Evolutionary conservation across 2,329 filamentous ascomycete species (phyloP), one percentile per base, ranked within the genome.

Genomic region (Paracoccidioides brasiliensis): DNA sequence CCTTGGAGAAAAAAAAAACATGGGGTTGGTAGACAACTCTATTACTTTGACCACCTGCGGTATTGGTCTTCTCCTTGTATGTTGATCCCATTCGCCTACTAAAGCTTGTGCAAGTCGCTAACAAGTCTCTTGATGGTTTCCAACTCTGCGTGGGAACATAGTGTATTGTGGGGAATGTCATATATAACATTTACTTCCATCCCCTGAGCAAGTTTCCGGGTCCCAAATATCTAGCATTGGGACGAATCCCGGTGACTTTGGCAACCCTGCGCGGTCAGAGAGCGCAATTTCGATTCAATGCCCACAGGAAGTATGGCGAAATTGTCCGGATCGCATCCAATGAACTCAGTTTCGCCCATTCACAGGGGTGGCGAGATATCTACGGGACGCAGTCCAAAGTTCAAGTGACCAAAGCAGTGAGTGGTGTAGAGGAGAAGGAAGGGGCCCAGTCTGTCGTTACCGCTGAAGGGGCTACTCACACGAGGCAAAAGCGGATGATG

Each of bases 401-500:
- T 35, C 30, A 37, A 32, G 41, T 42, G 35, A 52, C 53, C 12
- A 43, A 49, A 48, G 40, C 56, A 12, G 55, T 55, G 3, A 54
- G 53, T 14, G 56, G 56, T 43, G 54, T 57, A 10, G 53, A 57
- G 37, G 53, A 55, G 22, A 32, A 52, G 22, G 49, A 38, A 28
- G 53, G 56, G 5, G 53, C 48, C 35, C 38, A 40, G 15, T 52
- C 53, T 35, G 59, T 66, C 35, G 54, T 66, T 7, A 58, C 50
- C 30, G 52, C 57, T 42, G 53, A 60, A 38, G 61, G 60, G 51
- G 60, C 58, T 32, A 57, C 62, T 49, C 68, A 71, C 53, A 51
- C 57, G 9, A 58, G 63, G 3, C 56, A 64, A 30, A 66, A 72
- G 22, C 61, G 66, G 0, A 57, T 68, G 1, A 55, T 76, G 6